Conservation (phyloP, 2,329 filamentous ascomycete genomes). For the Alternaria sp. region DNA sequence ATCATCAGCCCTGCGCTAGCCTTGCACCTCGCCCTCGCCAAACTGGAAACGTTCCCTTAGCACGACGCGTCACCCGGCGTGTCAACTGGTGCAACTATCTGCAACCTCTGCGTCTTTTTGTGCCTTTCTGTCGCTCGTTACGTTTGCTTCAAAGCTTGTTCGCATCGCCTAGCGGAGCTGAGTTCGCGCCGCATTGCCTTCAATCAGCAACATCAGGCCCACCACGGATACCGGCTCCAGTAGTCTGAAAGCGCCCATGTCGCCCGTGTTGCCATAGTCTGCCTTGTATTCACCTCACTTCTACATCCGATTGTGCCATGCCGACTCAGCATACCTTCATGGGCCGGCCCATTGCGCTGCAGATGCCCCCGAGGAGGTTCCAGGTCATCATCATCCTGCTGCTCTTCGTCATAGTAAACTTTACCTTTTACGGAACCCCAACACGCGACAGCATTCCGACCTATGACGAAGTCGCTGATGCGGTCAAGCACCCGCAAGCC, state of each 20-base stretch:
- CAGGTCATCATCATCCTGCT: constrained; percentile 51
- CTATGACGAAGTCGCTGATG: constrained; percentile 44
- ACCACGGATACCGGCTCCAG: constrained; percentile 18
- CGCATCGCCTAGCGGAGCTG: not conserved
- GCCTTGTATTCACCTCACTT: not conserved
- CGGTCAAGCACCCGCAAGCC: constrained; percentile 49
- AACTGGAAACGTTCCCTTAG: not conserved
- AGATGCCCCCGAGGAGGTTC: constrained; percentile 54
- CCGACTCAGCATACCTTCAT: constrained; percentile 42
- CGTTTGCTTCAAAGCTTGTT: not conserved
- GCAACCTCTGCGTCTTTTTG: not conserved
- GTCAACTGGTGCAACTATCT: not conserved
- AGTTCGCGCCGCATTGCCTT: not conserved
- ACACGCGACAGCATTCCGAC: constrained; percentile 45
- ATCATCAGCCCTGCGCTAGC: constrained; percentile 31
- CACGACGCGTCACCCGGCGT: constrained; percentile 23
- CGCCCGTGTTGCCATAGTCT: constrained; percentile 16
- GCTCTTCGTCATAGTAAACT: constrained; percentile 37
- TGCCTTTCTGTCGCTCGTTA: constrained; percentile 13
- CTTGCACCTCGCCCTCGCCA: constrained; percentile 4
- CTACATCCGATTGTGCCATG: constrained; percentile 26
- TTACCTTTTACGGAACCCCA: constrained; percentile 49
- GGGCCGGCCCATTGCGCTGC: constrained; percentile 41
- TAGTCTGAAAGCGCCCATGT: constrained; percentile 2
- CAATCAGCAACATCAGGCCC: constrained; percentile 3